Evolutionary conservation across 169 alveolate species (phyloP).

Genomic region (Plasmodium gaboni): DNA sequence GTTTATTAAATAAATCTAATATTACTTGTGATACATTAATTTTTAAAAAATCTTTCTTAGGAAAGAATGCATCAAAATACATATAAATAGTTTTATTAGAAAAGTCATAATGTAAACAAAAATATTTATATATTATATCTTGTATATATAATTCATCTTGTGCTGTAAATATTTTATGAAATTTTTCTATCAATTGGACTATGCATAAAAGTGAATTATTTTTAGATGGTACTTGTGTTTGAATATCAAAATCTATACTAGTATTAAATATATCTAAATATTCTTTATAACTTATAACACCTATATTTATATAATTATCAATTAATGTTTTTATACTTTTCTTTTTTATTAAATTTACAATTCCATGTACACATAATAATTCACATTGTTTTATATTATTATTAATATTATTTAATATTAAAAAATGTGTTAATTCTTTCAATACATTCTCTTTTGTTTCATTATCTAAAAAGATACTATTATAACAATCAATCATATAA

Average conservation of each 20-base stretch:
- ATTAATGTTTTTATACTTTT: conserved; percentile 84
- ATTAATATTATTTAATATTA: conserved; percentile 83
- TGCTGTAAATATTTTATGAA: conserved; percentile 32
- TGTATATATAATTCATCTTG: conserved; percentile 69
- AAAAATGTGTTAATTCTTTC: conserved; percentile 83
- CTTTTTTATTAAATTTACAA: conserved; percentile 86
- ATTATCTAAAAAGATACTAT: conserved; percentile 46
- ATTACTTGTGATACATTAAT: conserved; percentile 44
- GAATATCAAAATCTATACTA: conserved; percentile 73
- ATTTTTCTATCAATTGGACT: conserved; percentile 68
- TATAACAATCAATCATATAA: conserved; percentile 50
- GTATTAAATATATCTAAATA: conserved; percentile 76
- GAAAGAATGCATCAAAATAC: conserved; percentile 77
- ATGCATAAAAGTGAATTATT: conserved; percentile 66
- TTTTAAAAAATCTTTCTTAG: conserved; percentile 38
- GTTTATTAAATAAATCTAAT: conserved; percentile 59
- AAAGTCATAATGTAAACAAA: conserved; percentile 67
- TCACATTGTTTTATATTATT: conserved; percentile 85
- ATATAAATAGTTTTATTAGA: conserved; percentile 71
- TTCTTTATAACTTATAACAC: conserved; percentile 65
- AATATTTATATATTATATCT: conserved; percentile 52
- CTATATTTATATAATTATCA: conserved; percentile 84
- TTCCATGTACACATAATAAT: conserved; percentile 84
- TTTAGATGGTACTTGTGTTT: conserved; percentile 74
- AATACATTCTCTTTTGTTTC: conserved; percentile 71